phyloP scores from a whole-genome alignment of 129 eudicot species.

The Pseudognaphalium luteoalbum region DNA sequence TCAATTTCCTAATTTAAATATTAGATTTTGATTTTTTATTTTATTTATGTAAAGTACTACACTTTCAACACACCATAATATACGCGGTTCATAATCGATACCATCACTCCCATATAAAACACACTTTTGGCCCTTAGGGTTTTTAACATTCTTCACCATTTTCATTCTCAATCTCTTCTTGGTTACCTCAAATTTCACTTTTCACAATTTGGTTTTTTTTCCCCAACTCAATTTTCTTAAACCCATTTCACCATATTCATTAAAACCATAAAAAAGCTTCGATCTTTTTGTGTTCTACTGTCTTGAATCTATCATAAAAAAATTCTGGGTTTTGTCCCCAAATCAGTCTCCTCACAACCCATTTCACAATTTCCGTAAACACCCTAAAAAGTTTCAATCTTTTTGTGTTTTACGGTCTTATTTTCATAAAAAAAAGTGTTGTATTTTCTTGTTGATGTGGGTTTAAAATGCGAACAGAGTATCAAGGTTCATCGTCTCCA shows the following conservation, averaged over 20 bases:
- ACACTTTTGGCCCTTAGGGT: constrained; percentile 29
- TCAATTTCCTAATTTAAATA: constrained; percentile 4
- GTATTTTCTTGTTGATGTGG: constrained; percentile 24
- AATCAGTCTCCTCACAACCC: background rate
- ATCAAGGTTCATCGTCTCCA: constrained; percentile 50
- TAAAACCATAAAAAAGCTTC: constrained; percentile 14
- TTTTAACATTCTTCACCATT: constrained; percentile 29
- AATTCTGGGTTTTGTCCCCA: background rate
- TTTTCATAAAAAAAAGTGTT: background rate
- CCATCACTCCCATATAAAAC: constrained; percentile 29
- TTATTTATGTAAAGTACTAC: background rate
- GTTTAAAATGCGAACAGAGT: constrained; percentile 34
- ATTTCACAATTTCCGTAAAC: background rate
- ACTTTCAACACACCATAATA: constrained; percentile 39
- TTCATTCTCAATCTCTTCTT: background rate
- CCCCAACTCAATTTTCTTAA: too few relatives aligned
- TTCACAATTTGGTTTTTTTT: background rate
- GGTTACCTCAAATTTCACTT: constrained; percentile 19
- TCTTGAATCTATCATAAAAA: background rate
- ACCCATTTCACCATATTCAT: background rate
- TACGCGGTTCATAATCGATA: constrained; percentile 45
- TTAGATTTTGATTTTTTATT: background rate
- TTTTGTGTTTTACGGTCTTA: background rate
- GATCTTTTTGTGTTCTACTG: background rate
- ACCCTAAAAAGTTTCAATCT: background rate